Evolutionary conservation across 2,329 filamentous ascomycete species (phyloP), one percentile per base, ranked within the genome.

Genomic region (Fusarium hainanense): DNA sequence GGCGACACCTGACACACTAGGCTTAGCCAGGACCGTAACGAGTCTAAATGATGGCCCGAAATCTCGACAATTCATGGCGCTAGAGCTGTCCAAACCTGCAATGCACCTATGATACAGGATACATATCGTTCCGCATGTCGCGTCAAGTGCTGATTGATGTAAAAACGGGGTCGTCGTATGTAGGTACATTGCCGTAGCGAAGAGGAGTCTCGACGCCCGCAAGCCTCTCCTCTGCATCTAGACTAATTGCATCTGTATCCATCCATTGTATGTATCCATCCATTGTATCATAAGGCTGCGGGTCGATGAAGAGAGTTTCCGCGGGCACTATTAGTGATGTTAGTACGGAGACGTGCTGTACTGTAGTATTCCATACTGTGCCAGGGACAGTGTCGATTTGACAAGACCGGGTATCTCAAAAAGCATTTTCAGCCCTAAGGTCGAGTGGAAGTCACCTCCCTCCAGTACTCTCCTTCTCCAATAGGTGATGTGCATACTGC

Each of bases 401-500:
- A n/a, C 28, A 56, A 49, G 47, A 25, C 48, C 43, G 27, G 32
- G 21, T 50, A 55, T 54, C 50, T 57, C 23, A 18, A 43, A 54
- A 63, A 63, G 66, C 49, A 43, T 54, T 52, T 54, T 70, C 67
- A 70, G 67, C 67, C 67, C 67, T 70, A 70, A 70, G 60, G 54
- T 54, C 61, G 54, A 63, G 66, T 54, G 34, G 34, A 37, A 37
- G 34, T 37, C 34, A 37, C 18, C 18, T 37, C 10, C 34, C 28
- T 30, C 7, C 28, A 30, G 37, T 14, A 43, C 41, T 16, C 14
- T 43, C 34, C 23, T 70, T 69, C 67, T 70, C 57, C 46, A 70
- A 71, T 42, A 47, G 68, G 68, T 65, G 55, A 71, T 57, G 43
- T 71, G 68, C 68, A 71, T 71, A 25, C 68, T 71, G 68, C 64